Evolutionary conservation across 352 stramenopile species (phyloP).

Genomic region (Hyaloperonospora brassicae): DNA sequence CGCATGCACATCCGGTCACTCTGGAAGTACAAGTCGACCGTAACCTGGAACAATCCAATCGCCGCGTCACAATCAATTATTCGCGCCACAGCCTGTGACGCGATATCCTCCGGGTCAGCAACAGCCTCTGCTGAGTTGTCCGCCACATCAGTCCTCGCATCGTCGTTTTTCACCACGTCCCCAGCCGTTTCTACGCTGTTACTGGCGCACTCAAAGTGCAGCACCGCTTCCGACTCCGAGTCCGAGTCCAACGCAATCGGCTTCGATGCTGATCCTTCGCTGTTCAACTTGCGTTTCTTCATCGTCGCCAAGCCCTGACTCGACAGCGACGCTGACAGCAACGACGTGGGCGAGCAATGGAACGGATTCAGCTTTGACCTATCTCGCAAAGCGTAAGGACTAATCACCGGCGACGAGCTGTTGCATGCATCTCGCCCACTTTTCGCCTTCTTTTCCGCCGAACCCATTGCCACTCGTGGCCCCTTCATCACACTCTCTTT

Average conservation of each 20-base stretch:
- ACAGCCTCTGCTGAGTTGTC: too few relatives aligned
- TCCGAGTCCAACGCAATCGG: conserved; percentile 48
- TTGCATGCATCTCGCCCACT: conserved; percentile 3
- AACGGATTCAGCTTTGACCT: conserved; percentile 8
- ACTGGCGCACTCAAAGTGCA: background rate
- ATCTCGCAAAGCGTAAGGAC: conserved; percentile 15
- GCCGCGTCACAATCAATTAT: conserved; percentile 31
- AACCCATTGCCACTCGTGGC: conserved; percentile 2
- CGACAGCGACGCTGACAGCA: conserved; percentile 3
- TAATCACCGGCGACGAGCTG: conserved; percentile 1
- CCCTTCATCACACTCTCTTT: background rate
- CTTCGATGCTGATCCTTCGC: conserved; percentile 30
- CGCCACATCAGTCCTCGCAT: conserved; percentile 3
- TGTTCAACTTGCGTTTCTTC: conserved; percentile 23
- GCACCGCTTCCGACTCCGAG: conserved; percentile 32
- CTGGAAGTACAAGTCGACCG: conserved; percentile 28
- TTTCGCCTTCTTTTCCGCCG: conserved; percentile 8
- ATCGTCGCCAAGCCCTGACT: conserved; percentile 4
- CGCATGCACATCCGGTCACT: conserved; percentile 30
- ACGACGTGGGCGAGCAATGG: conserved; percentile 3
- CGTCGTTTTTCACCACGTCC: conserved; percentile 6
- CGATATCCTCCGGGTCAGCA: conserved; percentile 23
- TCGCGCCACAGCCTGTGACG: conserved; percentile 5
- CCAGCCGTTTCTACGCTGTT: conserved; percentile 7
- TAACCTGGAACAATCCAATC: conserved; percentile 38